phyloP scores from a whole-genome alignment of 768 basidiomycete genomes.

The Serpula lacrymans region DNA sequence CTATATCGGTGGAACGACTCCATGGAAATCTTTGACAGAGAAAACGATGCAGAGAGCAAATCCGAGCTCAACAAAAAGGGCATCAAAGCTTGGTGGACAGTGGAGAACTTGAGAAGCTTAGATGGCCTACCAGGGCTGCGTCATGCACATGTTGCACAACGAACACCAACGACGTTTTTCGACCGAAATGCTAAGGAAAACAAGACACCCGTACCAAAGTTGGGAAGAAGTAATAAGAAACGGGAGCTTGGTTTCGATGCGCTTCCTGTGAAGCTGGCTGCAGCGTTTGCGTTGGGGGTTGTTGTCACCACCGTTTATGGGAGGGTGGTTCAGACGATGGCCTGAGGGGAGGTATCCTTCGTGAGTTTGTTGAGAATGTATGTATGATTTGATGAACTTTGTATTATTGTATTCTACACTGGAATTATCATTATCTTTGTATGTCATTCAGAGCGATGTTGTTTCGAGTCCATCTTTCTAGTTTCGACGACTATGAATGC shows the following conservation, averaged over 20 bases:
- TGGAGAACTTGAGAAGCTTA: conserved; percentile 46
- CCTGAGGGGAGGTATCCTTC: too few species aligned
- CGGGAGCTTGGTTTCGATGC: too few species aligned
- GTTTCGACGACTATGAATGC: too few species aligned
- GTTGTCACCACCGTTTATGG: conserved; percentile 12
- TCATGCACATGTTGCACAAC: conserved; percentile 20
- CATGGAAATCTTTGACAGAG: conserved; percentile 42
- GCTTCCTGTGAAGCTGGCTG: conserved; percentile 10
- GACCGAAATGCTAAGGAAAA: conserved; percentile 15
- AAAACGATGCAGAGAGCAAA: conserved; percentile 12
- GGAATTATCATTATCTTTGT: too few species aligned
- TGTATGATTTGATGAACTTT: too few species aligned
- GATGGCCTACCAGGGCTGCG: conserved; percentile 54
- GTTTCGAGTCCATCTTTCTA: too few species aligned
- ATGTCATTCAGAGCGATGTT: too few species aligned
- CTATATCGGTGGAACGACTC: conserved; percentile 44
- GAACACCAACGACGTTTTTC: conserved; percentile 19
- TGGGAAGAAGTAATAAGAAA: not conserved
- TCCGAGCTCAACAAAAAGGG: conserved; percentile 34
- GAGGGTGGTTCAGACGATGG: conserved; percentile 11
- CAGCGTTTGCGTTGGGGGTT: conserved; percentile 30
- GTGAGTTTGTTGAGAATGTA: too few species aligned
- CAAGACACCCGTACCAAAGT: conserved; percentile 1
- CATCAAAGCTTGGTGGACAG: conserved; percentile 53
- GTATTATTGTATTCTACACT: too few species aligned